Evolutionary conservation across 495 filamentous ascomycete species (phyloP).

Genomic region (Pseudoneurospora amorphoporcata): DNA sequence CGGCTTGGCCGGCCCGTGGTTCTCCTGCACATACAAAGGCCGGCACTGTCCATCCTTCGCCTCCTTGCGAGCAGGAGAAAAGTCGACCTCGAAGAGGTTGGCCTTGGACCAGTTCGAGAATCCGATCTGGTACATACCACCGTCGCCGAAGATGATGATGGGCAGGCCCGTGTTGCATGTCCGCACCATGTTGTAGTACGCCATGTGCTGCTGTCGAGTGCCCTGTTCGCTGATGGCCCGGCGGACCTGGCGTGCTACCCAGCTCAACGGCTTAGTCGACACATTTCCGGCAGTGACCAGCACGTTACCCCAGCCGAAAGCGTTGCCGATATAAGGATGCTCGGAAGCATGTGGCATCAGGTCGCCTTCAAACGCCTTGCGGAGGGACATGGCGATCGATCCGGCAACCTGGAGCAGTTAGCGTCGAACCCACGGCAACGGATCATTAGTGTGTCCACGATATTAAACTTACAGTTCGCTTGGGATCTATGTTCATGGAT

Average conservation of each 20-base stretch:
- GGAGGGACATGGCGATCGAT: constrained; percentile 20
- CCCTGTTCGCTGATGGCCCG: constrained; percentile 34
- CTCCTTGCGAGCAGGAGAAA: constrained; percentile 24
- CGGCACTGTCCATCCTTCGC: not conserved
- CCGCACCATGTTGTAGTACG: constrained; percentile 21
- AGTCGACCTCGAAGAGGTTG: constrained; percentile 31
- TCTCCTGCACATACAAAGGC: constrained; percentile 22
- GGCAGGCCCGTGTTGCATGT: constrained; percentile 9
- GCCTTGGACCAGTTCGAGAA: constrained; percentile 38
- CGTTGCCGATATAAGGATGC: constrained; percentile 26
- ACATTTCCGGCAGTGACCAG: constrained; percentile 27
- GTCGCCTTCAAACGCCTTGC: constrained; percentile 14
- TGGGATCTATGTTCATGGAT: constrained; percentile 7
- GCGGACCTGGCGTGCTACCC: constrained; percentile 26
- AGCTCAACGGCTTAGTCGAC: constrained; percentile 29
- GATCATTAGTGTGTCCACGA: no score
- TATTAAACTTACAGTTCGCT: constrained; percentile 4
- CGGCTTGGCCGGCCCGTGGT: constrained; percentile 20
- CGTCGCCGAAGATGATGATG: constrained; percentile 29
- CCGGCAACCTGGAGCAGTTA: constrained; percentile 5
- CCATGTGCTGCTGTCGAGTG: constrained; percentile 34
- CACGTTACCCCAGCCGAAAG: constrained; percentile 19
- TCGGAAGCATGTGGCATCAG: constrained; percentile 15
- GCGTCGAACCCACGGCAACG: no score
- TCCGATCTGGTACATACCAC: constrained; percentile 27